These are phyloP conservation scores for Paxillus involutus DNA, from an alignment of 768 basidiomycete genomes.

Conservation along the genomic window DNA sequence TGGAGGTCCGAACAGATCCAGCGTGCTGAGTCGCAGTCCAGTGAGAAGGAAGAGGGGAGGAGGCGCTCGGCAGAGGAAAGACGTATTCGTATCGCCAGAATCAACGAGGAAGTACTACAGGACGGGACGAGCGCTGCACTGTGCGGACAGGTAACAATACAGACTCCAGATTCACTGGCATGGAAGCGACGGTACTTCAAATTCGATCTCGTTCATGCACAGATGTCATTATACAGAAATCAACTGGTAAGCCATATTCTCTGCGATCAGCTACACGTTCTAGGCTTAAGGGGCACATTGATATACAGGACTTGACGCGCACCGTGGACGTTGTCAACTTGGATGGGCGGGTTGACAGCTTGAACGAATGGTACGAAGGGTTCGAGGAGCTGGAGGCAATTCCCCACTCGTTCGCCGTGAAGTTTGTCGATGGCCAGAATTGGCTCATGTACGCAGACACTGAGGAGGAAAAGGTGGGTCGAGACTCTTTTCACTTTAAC, in stretches of 20 bases:
- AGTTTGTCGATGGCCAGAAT: slow-evolving; percentile 49
- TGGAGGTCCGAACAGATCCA: slow-evolving; percentile 52
- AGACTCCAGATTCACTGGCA: slow-evolving; percentile 48
- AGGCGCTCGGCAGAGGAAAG: slow-evolving; percentile 39
- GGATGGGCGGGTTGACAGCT: slow-evolving; percentile 41
- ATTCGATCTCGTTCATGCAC: slow-evolving; percentile 43
- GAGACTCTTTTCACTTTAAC: background rate
- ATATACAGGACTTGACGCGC: slow-evolving; percentile 26
- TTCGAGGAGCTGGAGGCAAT: slow-evolving; percentile 68
- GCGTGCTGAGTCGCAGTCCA: slow-evolving; percentile 44
- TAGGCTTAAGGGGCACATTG: background rate
- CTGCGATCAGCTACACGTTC: background rate
- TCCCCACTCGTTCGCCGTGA: slow-evolving; percentile 64
- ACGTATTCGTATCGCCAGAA: slow-evolving; percentile 41
- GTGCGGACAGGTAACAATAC: slow-evolving; percentile 63
- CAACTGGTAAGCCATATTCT: slow-evolving; percentile 41
- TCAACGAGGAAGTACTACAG: slow-evolving; percentile 45
- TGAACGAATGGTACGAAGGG: slow-evolving; percentile 66
- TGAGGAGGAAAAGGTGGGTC: slow-evolving; percentile 59
- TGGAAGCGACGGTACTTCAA: slow-evolving; percentile 71
- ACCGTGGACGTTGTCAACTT: slow-evolving; percentile 41
- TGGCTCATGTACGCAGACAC: slow-evolving; percentile 65
- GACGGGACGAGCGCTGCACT: slow-evolving; percentile 38
- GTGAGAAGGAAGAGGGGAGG: slow-evolving; percentile 43
- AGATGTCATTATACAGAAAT: slow-evolving; percentile 49